Conservation (phyloP, 805 yeast species). For the Candida xiaguanensis region DNA sequence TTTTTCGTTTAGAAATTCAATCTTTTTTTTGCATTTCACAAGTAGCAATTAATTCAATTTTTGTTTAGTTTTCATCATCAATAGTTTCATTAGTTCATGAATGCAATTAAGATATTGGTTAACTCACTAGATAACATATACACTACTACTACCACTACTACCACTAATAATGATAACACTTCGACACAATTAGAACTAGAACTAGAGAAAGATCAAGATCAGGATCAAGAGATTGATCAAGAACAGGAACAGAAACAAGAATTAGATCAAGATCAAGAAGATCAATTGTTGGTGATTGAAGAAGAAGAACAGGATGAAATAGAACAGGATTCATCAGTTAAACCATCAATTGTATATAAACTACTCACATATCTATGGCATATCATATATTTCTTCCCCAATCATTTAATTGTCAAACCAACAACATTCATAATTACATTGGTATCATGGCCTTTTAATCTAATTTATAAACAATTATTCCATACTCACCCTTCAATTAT, state of each 20-base stretch:
- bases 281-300: neutral
- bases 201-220: conserved; percentile 6
- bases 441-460: conserved; percentile 53
- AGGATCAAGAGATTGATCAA: neutral
- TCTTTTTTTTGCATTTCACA: too few species aligned
- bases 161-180: conserved; percentile 6
- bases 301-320: conserved; percentile 4
- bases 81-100: too few species aligned
- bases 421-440: conserved; percentile 45
- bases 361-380: conserved; percentile 5
- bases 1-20: too few species aligned
- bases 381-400: conserved; percentile 16
- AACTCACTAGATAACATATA: conserved; percentile 28
- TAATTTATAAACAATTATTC: conserved; percentile 8
- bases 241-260: conserved; percentile 7
- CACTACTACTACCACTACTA: conserved; percentile 11
- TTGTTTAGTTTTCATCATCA: too few species aligned
- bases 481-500: neutral
- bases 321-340: too few species aligned
- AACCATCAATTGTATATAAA: too few species aligned
- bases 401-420: conserved; percentile 51
- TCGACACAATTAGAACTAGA: conserved; percentile 2
- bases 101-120: conserved; percentile 32
- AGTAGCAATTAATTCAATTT: too few species aligned
- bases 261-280: conserved; percentile 6